Percentiles rank a stretch among this genome's conserved stretches.
Evolutionary conservation across 2,329 filamentous ascomycete species (phyloP).

Genomic region (Drechslera avenae): DNA sequence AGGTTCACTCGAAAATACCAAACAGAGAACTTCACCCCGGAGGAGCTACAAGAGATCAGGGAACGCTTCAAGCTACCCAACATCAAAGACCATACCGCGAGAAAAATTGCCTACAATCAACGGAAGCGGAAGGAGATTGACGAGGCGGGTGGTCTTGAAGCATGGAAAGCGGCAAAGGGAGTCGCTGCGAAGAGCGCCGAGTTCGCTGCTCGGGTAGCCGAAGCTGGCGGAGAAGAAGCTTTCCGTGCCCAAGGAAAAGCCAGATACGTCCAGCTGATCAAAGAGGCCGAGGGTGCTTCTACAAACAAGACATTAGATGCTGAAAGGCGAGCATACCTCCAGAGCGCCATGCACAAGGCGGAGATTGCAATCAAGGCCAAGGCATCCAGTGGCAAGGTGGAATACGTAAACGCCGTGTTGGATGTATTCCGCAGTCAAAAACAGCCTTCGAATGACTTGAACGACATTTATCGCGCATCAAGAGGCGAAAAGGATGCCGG

Average conservation of each 20-base stretch:
- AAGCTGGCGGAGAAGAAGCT: constrained; percentile 20
- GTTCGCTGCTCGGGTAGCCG: constrained; percentile 13
- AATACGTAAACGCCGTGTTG: constrained; percentile 23
- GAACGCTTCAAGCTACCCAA: constrained; percentile 17
- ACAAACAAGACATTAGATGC: constrained; percentile 19
- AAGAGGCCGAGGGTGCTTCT: constrained; percentile 28
- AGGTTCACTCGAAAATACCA: constrained; percentile 17
- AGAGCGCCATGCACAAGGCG: constrained; percentile 28
- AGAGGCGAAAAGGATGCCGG: constrained; percentile 5
- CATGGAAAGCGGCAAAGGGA: constrained; percentile 12
- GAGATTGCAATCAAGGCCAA: constrained; percentile 26
- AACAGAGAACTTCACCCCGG: constrained; percentile 16
- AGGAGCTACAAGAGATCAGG: constrained; percentile 20
- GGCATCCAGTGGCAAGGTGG: constrained; percentile 17
- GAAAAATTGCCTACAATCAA: constrained; percentile 23
- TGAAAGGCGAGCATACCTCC: constrained; percentile 19
- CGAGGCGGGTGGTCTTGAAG: constrained; percentile 24
- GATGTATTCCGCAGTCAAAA: constrained; percentile 10
- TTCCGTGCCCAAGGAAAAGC: constrained; percentile 16
- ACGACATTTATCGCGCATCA: constrained; percentile 4
- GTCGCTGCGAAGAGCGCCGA: constrained; percentile 18
- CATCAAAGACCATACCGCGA: constrained; percentile 10
- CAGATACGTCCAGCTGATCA: constrained; percentile 15
- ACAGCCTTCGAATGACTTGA: neutral
- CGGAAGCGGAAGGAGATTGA: constrained; percentile 17